These are phyloP conservation scores for Pyricularia sp. DNA, from an alignment of 2,329 filamentous ascomycete genomes.

Conservation along the genomic window DNA sequence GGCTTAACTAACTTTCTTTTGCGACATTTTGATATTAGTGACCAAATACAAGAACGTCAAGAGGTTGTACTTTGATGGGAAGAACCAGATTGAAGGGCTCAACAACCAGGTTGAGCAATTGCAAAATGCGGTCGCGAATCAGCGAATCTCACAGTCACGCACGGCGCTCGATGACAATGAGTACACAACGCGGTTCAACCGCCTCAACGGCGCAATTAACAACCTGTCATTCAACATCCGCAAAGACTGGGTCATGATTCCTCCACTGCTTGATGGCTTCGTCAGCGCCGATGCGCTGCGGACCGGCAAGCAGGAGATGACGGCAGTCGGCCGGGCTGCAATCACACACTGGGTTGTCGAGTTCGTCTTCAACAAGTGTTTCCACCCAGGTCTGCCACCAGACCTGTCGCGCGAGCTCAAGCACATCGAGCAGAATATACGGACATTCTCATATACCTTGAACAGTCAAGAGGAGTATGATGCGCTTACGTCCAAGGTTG, in stretches of 20 bases:
- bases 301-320: conserved; percentile 95
- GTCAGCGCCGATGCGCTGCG: conserved; percentile 77
- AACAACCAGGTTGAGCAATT: conserved; percentile 81
- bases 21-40: conserved; percentile 35
- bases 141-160: conserved; percentile 84
- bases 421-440: conserved; percentile 75
- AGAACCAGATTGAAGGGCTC: conserved; percentile 79
- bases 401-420: conserved; percentile 69
- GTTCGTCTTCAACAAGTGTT: conserved; percentile 81
- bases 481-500: conserved; percentile 71
- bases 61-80: conserved; percentile 92
- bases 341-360: conserved; percentile 85
- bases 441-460: conserved; percentile 58
- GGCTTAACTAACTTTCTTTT: background rate
- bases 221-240: conserved; percentile 93
- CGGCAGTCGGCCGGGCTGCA: conserved; percentile 76
- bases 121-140: conserved; percentile 94
- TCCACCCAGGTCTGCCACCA: conserved; percentile 77
- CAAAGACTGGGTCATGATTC: conserved; percentile 80
- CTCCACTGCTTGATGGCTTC: conserved; percentile 63
- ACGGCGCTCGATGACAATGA: conserved; percentile 93
- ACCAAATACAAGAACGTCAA: conserved; percentile 98
- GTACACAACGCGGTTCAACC: conserved; percentile 77
- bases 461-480: conserved; percentile 80
- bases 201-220: conserved; percentile 85